Conservation (phyloP, 495 filamentous ascomycete genomes). For the Xylaria nigripes region DNA sequence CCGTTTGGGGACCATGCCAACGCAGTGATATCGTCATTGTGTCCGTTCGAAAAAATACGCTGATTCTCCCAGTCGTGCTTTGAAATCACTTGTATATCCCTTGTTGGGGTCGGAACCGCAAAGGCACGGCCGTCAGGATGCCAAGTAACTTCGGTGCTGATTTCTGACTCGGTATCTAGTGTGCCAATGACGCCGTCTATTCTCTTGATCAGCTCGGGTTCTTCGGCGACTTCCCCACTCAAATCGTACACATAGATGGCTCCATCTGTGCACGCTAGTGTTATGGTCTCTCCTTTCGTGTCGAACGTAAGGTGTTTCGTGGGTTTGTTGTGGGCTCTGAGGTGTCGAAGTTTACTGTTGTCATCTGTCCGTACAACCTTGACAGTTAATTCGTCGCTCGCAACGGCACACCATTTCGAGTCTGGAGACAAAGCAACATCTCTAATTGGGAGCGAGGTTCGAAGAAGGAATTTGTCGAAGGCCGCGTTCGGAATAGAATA, state of each 20-base stretch:
- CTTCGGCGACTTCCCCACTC: constrained; percentile 62
- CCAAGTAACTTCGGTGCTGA: constrained; percentile 72
- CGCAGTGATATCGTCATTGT: constrained; percentile 79
- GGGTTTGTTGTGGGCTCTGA: constrained; percentile 75
- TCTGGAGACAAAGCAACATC: constrained; percentile 81
- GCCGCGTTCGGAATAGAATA: constrained; percentile 70
- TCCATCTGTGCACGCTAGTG: constrained; percentile 83
- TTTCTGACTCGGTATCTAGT: constrained; percentile 69
- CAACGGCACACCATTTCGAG: constrained; percentile 82
- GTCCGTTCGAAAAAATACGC: constrained; percentile 64
- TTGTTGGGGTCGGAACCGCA: constrained; percentile 70
- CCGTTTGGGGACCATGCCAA: constrained; percentile 93
- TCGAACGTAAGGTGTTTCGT: constrained; percentile 88
- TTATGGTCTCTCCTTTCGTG: constrained; percentile 63
- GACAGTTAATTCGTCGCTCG: constrained; percentile 88
- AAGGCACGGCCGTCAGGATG: constrained; percentile 93
- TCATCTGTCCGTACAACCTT: constrained; percentile 78
- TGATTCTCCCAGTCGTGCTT: constrained; percentile 81
- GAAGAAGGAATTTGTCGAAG: constrained; percentile 71
- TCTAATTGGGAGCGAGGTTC: constrained; percentile 73
- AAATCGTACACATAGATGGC: constrained; percentile 83
- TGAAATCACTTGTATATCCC: constrained; percentile 81
- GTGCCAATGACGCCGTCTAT: constrained; percentile 77
- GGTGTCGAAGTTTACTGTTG: constrained; percentile 60
- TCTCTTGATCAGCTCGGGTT: constrained; percentile 70